These are phyloP conservation scores for Pachysandra terminalis DNA, from an alignment of 164 flowering plant genomes.

Conservation along the genomic window DNA sequence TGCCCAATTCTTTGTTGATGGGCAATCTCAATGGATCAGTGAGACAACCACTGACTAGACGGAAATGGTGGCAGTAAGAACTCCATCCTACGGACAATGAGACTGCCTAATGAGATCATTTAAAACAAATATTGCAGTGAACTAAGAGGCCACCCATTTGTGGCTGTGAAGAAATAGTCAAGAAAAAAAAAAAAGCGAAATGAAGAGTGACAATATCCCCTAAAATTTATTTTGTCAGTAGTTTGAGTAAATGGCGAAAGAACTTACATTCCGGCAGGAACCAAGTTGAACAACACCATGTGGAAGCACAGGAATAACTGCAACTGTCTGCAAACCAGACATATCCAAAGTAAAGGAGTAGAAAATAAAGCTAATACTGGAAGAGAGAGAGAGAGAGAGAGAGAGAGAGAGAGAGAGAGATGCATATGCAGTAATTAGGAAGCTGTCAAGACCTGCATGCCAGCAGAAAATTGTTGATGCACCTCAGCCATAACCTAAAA, in stretches of 20 bases:
- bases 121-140: too few relatives aligned
- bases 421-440: too few relatives aligned
- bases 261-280: slow-evolving; percentile 56
- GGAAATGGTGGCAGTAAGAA: not conserved
- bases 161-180: too few relatives aligned
- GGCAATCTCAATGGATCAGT: not conserved
- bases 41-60: not conserved
- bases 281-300: slow-evolving; percentile 92
- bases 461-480: slow-evolving; percentile 66
- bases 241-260: not conserved
- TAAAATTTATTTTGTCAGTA: not conserved
- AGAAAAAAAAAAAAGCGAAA: too few relatives aligned
- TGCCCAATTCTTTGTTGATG: not conserved
- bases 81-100: not conserved
- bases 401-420: not conserved
- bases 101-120: not conserved
- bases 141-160: too few relatives aligned
- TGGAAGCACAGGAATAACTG: slow-evolving; percentile 74
- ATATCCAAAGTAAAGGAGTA: slow-evolving; percentile 1
- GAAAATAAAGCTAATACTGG: not conserved
- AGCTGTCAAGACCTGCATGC: slow-evolving; percentile 59
- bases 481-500: slow-evolving; percentile 46
- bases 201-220: too few relatives aligned
- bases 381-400: not conserved
- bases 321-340: slow-evolving; percentile 65